Conservation (phyloP, 2,329 filamentous ascomycete genomes). For the Phyllosticta citriasiana region DNA sequence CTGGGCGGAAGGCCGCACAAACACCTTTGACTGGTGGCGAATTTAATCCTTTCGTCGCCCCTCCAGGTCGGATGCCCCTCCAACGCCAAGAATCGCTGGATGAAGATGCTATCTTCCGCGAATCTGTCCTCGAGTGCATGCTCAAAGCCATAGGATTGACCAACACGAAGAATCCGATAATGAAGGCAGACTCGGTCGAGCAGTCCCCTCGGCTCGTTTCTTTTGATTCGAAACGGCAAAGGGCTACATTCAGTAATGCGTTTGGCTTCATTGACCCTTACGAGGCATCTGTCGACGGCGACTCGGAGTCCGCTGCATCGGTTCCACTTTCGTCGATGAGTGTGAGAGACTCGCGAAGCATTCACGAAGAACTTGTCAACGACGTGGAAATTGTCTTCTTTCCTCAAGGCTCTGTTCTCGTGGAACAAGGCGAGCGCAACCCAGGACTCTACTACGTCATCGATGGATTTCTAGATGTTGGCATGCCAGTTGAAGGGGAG, state of each 20-base stretch:
- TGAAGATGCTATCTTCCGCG: constrained; percentile 79
- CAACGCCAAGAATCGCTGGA: constrained; percentile 74
- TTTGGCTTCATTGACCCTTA: constrained; percentile 87
- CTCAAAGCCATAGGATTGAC: constrained; percentile 86
- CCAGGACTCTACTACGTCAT: constrained; percentile 96
- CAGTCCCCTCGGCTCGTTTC: constrained; percentile 77
- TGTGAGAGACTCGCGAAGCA: constrained; percentile 33
- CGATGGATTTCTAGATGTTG: constrained; percentile 91
- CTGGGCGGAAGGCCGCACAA: constrained; percentile 26
- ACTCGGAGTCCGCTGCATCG: constrained; percentile 71
- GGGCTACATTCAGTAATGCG: constrained; percentile 72
- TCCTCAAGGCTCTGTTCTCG: constrained; percentile 83
- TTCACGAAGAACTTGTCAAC: constrained; percentile 69
- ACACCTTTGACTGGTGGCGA: constrained; percentile 36
- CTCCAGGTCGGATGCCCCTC: constrained; percentile 29
- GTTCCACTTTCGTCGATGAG: constrained; percentile 39
- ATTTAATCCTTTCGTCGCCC: constrained; percentile 31
- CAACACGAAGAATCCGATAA: constrained; percentile 52
- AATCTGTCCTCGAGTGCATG: constrained; percentile 88
- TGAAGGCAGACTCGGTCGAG: constrained; percentile 64
- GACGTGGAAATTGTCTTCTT: constrained; percentile 98
- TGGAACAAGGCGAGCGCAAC: constrained; percentile 95
- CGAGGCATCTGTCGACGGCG: constrained; percentile 66
- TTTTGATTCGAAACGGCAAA: constrained; percentile 71
- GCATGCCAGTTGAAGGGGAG: constrained; percentile 63